Evolutionary conservation across 169 alveolate genomes (phyloP).

Genomic region (Eimeria necatrix): DNA sequence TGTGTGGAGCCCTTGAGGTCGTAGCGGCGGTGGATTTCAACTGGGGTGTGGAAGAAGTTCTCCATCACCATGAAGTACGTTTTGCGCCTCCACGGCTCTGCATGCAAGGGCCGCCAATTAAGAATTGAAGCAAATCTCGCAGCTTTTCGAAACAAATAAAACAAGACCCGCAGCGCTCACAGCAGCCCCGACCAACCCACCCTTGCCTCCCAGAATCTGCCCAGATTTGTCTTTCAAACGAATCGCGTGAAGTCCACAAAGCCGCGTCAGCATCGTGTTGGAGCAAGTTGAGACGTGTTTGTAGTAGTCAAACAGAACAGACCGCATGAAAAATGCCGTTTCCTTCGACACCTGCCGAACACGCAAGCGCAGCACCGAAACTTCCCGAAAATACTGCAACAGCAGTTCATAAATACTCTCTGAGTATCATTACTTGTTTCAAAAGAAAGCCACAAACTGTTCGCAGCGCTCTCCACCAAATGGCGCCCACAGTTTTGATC

Average conservation of each 20-base stretch:
- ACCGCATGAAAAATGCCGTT: conserved; percentile 85
- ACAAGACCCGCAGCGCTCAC: background rate
- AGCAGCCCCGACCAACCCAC: background rate
- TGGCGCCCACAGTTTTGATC: conserved; percentile 81
- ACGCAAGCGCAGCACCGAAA: too few species aligned
- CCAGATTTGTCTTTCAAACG: conserved; percentile 86
- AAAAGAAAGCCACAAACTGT: conserved; percentile 4
- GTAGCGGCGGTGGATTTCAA: conserved; percentile 86
- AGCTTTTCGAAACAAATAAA: background rate
- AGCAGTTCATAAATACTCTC: too few species aligned
- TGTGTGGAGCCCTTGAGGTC: conserved; percentile 83
- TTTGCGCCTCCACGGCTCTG: conserved; percentile 83
- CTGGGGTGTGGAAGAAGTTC: conserved; percentile 96
- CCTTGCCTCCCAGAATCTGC: conserved; percentile 17
- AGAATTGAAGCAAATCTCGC: background rate
- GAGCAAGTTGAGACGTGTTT: conserved; percentile 86
- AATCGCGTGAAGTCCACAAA: conserved; percentile 95
- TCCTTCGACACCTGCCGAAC: conserved; percentile 80
- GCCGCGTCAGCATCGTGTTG: conserved; percentile 87
- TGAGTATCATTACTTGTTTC: too few species aligned
- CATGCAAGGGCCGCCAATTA: background rate
- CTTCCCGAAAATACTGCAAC: too few species aligned
- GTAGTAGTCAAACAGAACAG: conserved; percentile 83
- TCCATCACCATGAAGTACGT: conserved; percentile 97
- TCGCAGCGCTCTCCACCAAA: background rate